These are phyloP conservation scores for Berkeleyomyces rouxiae DNA, from an alignment of 2,329 filamentous ascomycete species.

Conservation along the genomic window DNA sequence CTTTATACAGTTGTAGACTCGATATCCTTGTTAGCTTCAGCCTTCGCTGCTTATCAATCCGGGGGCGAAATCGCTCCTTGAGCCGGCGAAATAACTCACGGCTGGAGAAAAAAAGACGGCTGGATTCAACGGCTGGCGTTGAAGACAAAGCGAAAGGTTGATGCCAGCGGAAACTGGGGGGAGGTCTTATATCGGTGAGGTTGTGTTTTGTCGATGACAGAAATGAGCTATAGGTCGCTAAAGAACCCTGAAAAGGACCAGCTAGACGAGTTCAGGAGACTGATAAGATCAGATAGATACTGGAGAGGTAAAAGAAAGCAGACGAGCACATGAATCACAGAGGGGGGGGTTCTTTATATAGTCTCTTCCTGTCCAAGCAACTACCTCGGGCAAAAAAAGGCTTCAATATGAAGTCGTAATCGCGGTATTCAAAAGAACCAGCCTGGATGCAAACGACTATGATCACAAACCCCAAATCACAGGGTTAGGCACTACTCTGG, in stretches of 20 bases:
- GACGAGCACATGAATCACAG: background rate
- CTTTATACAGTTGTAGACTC: background rate
- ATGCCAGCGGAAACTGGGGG: background rate
- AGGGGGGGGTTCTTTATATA: background rate
- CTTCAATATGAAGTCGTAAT: background rate
- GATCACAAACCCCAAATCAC: background rate
- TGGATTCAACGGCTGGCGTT: background rate
- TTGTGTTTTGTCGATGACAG: background rate
- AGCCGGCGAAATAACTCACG: no score
- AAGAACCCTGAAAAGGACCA: background rate
- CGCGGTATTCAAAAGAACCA: background rate
- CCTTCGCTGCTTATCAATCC: background rate
- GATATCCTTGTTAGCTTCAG: background rate
- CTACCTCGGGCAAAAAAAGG: background rate
- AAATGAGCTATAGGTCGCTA: background rate
- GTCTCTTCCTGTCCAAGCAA: background rate
- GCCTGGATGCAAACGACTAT: background rate
- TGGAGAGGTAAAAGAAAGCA: background rate
- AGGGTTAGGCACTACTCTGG: background rate
- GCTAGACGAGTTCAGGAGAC: background rate
- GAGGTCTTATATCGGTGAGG: background rate
- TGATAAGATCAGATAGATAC: background rate
- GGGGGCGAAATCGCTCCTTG: background rate
- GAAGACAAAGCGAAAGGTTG: background rate
- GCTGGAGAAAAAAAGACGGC: background rate